These are phyloP conservation scores for Periconia sp. DNA, from an alignment of 2,329 filamentous ascomycete genomes.

Conservation along the genomic window DNA sequence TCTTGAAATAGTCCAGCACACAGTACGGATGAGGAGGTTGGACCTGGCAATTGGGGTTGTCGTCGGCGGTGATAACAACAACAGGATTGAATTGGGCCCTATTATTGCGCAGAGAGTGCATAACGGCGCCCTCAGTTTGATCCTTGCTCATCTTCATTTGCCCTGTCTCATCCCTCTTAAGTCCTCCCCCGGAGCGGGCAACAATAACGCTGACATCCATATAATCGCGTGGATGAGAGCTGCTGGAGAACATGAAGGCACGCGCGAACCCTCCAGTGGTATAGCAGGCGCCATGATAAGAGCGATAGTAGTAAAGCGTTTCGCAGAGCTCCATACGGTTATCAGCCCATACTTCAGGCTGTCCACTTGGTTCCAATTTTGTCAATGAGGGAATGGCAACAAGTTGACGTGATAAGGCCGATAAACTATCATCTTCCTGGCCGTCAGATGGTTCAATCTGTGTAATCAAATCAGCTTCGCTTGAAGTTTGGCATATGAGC, in stretches of 20 bases:
- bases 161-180: slow-evolving; percentile 48
- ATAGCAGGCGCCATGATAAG: slow-evolving; percentile 64
- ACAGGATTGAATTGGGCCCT: slow-evolving; percentile 54
- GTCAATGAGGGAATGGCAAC: slow-evolving; percentile 3
- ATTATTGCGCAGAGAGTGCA: slow-evolving; percentile 50
- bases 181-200: slow-evolving; percentile 58
- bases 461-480: neutral
- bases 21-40: slow-evolving; percentile 61
- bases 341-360: slow-evolving; percentile 59
- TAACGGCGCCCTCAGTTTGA: slow-evolving; percentile 44
- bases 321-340: slow-evolving; percentile 64
- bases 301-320: slow-evolving; percentile 62
- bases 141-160: slow-evolving; percentile 52
- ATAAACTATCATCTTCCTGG: neutral
- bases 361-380: slow-evolving; percentile 33
- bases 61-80: slow-evolving; percentile 53
- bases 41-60: slow-evolving; percentile 52
- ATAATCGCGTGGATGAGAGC: slow-evolving; percentile 57
- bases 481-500: neutral
- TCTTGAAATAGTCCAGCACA: slow-evolving; percentile 68
- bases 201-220: slow-evolving; percentile 65
- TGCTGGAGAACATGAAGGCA: slow-evolving; percentile 62
- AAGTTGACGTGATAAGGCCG: neutral
- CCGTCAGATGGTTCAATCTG: neutral
- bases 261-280: slow-evolving; percentile 51